These are phyloP conservation scores for Pseudoscleropodium purum DNA, from an alignment of 225 moss, liverwort and hornwort species.

Conservation along the genomic window DNA sequence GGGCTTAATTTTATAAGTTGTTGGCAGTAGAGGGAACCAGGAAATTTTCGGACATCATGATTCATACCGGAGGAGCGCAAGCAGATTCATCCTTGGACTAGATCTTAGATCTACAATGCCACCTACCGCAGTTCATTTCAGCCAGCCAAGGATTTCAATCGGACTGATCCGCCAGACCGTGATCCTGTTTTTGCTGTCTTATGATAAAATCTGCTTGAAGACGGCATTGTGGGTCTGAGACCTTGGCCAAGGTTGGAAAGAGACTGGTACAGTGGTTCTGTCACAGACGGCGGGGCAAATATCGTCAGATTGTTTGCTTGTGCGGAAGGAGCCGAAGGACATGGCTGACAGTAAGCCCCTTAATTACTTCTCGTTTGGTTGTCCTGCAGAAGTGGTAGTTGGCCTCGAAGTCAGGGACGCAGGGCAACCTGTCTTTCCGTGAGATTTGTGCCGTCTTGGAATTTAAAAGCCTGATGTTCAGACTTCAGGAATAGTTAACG, in stretches of 20 bases:
- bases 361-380: neutral
- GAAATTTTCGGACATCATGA: neutral
- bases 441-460: neutral
- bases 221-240: conserved; percentile 13
- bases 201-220: neutral
- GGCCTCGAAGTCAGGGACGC: neutral
- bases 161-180: neutral
- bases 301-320: neutral
- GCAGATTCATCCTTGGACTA: conserved; percentile 9
- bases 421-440: neutral
- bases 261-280: neutral
- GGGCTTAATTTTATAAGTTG: neutral
- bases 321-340: neutral
- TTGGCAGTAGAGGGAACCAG: neutral
- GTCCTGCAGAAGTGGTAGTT: neutral
- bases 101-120: conserved; percentile 36
- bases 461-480: neutral
- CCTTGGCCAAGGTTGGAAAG: conserved; percentile 9
- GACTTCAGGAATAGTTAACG: neutral
- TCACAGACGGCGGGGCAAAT: neutral
- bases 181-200: neutral
- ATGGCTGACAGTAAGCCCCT: neutral
- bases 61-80: neutral
- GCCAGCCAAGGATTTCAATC: neutral
- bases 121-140: neutral